phyloP scores from a whole-genome alignment of 345 rosid species.

The Acer yangbiense region DNA sequence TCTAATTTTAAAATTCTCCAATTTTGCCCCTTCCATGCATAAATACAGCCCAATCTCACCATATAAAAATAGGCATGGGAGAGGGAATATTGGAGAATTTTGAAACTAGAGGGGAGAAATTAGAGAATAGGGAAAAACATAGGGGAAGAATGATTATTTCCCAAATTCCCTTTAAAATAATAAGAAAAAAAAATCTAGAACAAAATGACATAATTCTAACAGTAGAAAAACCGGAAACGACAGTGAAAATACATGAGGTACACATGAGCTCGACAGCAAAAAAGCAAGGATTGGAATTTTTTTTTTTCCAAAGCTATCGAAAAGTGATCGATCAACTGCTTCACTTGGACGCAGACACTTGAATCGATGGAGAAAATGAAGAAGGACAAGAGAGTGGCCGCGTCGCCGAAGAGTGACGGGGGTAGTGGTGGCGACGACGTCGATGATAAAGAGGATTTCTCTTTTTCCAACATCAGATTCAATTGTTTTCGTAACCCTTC shows the following conservation, averaged over 20 bases:
- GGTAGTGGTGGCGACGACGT: conserved; percentile 36
- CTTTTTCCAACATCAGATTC: conserved; percentile 47
- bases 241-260: not conserved
- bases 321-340: not conserved
- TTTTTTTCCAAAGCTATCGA: no score
- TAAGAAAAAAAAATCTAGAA: not conserved
- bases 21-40: no score
- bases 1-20: no score
- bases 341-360: not conserved
- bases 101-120: no score
- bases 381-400: conserved; percentile 32
- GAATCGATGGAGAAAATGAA: conserved; percentile 27
- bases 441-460: conserved; percentile 28
- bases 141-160: no score
- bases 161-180: no score
- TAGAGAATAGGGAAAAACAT: no score
- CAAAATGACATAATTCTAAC: not conserved
- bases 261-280: not conserved
- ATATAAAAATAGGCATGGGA: no score
- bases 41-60: no score
- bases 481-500: conserved; percentile 64
- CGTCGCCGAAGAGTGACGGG: not conserved
- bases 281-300: not conserved
- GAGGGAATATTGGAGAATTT: no score
- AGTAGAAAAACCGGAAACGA: not conserved